Conservation (phyloP, 495 filamentous ascomycete genomes). For the Lepidopterella palustris region DNA sequence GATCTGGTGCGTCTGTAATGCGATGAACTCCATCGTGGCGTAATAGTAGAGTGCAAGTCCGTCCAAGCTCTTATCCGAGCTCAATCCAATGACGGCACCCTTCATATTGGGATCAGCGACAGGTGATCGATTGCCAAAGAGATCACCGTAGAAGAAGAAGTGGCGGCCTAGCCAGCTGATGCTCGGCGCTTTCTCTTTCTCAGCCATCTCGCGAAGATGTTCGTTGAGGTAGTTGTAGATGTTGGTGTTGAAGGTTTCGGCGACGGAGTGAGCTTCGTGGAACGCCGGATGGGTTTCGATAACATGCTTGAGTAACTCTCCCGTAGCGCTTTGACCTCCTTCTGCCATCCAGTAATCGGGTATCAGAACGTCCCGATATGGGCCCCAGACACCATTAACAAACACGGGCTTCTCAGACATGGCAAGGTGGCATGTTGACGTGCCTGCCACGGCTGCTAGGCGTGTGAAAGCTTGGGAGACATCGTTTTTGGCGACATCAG, state of each 20-base stretch:
- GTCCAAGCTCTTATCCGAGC: slow-evolving; percentile 75
- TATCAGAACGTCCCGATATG: slow-evolving; percentile 87
- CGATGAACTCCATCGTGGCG: slow-evolving; percentile 92
- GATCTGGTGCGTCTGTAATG: slow-evolving; percentile 91
- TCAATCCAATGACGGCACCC: slow-evolving; percentile 78
- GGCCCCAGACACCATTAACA: slow-evolving; percentile 91
- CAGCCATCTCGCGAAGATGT: slow-evolving; percentile 69
- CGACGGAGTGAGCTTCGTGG: slow-evolving; percentile 64
- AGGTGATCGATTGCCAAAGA: slow-evolving; percentile 95
- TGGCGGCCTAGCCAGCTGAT: slow-evolving; percentile 83
- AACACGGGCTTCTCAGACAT: slow-evolving; percentile 91
- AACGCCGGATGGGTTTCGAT: slow-evolving; percentile 90
- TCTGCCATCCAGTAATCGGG: slow-evolving; percentile 93
- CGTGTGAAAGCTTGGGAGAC: slow-evolving; percentile 86
- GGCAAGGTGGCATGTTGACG: slow-evolving; percentile 92
- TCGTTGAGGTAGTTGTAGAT: slow-evolving; percentile 93
- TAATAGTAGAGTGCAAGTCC: slow-evolving; percentile 89
- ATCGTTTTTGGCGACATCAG: slow-evolving; percentile 61
- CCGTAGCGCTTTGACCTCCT: slow-evolving; percentile 91
- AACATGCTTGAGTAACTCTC: slow-evolving; percentile 86
- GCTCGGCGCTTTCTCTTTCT: slow-evolving; percentile 59
- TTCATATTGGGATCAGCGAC: slow-evolving; percentile 89
- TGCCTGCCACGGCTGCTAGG: slow-evolving; percentile 91
- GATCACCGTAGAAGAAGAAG: slow-evolving; percentile 96
- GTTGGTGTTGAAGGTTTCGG: slow-evolving; percentile 69